These are phyloP conservation scores for Aspergillus vadensis DNA, from an alignment of 2,329 filamentous ascomycete species.

Conservation along the genomic window DNA sequence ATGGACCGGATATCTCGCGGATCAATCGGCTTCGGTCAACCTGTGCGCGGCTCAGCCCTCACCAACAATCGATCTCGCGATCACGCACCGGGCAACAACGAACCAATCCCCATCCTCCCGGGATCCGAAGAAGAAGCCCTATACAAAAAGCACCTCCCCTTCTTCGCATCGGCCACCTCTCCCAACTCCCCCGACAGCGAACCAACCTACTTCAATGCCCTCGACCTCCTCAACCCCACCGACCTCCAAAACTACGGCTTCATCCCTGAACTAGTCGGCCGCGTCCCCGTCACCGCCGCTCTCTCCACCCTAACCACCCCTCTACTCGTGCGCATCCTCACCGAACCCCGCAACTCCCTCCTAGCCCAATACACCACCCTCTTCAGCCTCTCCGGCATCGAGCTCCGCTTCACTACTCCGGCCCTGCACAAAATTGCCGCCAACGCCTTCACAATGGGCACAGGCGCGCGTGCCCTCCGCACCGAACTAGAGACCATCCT, in stretches of 20 bases:
- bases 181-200: constrained; percentile 38
- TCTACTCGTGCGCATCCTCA: constrained; percentile 80
- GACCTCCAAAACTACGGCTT: constrained; percentile 85
- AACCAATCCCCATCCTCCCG: constrained; percentile 56
- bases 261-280: constrained; percentile 94
- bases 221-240: constrained; percentile 73
- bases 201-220: constrained; percentile 56
- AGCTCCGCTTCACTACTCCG: constrained; percentile 78
- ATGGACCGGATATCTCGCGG: constrained; percentile 82
- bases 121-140: constrained; percentile 66
- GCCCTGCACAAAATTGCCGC: constrained; percentile 81
- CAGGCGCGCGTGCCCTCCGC: constrained; percentile 76
- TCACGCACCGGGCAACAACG: constrained; percentile 28
- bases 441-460: constrained; percentile 67
- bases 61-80: constrained; percentile 29
- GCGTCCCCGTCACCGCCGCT: constrained; percentile 85
- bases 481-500: constrained; percentile 80
- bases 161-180: constrained; percentile 59
- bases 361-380: constrained; percentile 86
- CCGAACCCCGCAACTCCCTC: constrained; percentile 86
- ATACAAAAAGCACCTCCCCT: constrained; percentile 61
- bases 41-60: constrained; percentile 61
- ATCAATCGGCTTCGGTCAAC: constrained; percentile 88
- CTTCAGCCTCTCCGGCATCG: constrained; percentile 76
- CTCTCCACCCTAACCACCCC: constrained; percentile 71